A percentile compares a stretch with the other conserved stretches of the same genome.
These are phyloP conservation scores for Lactarius hengduanensis DNA, from an alignment of 768 basidiomycete species.

Conservation along the genomic window DNA sequence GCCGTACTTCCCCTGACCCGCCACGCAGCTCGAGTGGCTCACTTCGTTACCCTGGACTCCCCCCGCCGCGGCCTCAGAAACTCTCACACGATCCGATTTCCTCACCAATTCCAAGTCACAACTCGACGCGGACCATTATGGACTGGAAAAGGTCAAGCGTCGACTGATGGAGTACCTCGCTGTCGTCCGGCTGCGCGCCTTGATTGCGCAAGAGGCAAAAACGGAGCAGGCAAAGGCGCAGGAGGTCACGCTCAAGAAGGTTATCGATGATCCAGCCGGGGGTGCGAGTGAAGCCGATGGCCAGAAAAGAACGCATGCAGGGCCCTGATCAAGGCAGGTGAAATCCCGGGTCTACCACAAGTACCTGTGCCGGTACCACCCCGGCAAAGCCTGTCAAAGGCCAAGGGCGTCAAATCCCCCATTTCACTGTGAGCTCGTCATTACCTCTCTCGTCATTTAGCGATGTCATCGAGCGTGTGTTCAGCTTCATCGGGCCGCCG, in stretches of 20 bases:
- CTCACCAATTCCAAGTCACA: slow-evolving; percentile 69
- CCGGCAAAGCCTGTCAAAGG: not conserved
- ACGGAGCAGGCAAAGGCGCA: slow-evolving; percentile 18
- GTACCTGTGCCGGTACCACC: slow-evolving; percentile 7
- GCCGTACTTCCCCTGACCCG: not conserved
- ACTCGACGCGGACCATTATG: slow-evolving; percentile 89
- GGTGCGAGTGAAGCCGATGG: slow-evolving; percentile 24
- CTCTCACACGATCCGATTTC: slow-evolving; percentile 56
- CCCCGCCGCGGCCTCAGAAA: slow-evolving; percentile 39
- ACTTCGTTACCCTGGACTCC: slow-evolving; percentile 79
- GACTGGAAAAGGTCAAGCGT: slow-evolving; percentile 90
- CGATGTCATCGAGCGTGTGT: slow-evolving; percentile 7
- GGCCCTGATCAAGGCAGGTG: slow-evolving; percentile 21
- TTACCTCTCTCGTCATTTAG: not conserved
- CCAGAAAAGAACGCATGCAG: slow-evolving; percentile 2
- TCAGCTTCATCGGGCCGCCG: slow-evolving; percentile 84
- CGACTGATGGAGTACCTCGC: slow-evolving; percentile 90
- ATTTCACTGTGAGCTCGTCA: slow-evolving; percentile 54
- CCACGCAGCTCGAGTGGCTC: slow-evolving; percentile 80
- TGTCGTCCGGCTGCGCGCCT: slow-evolving; percentile 57
- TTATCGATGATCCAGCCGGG: slow-evolving; percentile 22
- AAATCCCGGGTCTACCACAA: slow-evolving; percentile 12
- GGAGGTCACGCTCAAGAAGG: slow-evolving; percentile 28
- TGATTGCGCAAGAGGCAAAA: slow-evolving; percentile 23
- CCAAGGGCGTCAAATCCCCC: slow-evolving; percentile 62